Evolutionary conservation across 2,329 filamentous ascomycete species (phyloP).

Genomic region (Penicillium sp.): DNA sequence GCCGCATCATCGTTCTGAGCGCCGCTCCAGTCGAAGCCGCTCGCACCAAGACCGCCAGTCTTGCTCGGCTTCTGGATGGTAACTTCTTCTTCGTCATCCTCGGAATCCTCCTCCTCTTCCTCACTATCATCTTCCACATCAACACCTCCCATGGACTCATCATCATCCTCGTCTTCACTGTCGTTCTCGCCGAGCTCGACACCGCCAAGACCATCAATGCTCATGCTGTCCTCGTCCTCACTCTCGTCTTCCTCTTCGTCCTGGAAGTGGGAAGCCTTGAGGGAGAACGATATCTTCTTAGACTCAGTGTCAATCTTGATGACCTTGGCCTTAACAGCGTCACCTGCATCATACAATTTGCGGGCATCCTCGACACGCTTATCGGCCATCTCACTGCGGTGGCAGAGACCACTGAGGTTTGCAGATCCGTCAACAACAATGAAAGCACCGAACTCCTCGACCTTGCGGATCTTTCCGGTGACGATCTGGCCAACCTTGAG

Average conservation of each 20-base stretch:
- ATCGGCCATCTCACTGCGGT: conserved; percentile 88
- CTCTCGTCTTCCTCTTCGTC: conserved; percentile 52
- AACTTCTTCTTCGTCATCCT: conserved; percentile 44
- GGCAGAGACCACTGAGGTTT: conserved; percentile 90
- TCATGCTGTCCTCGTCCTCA: conserved; percentile 49
- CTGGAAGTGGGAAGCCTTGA: conserved; percentile 90
- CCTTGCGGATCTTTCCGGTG: conserved; percentile 87
- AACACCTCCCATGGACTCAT: conserved; percentile 44
- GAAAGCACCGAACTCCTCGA: conserved; percentile 93
- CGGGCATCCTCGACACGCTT: conserved; percentile 77
- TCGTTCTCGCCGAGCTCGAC: conserved; percentile 38
- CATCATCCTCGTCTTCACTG: conserved; percentile 35
- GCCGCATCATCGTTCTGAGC: conserved; percentile 54
- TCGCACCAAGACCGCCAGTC: conserved; percentile 61
- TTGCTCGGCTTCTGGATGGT: conserved; percentile 43
- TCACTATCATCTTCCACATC: conserved; percentile 45
- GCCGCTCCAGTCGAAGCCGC: conserved; percentile 86
- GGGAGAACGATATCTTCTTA: conserved; percentile 79
- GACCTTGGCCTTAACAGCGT: conserved; percentile 88
- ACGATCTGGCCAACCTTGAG: conserved; percentile 76
- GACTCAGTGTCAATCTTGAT: conserved; percentile 73
- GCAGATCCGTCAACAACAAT: conserved; percentile 82
- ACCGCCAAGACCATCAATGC: conserved; percentile 33
- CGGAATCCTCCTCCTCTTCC: conserved; percentile 46
- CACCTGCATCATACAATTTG: conserved; percentile 85